A percentile compares a stretch with the other conserved stretches of the same genome.
Conservation (phyloP, 306 rosid species). For the Prunus fruticosa region DNA sequence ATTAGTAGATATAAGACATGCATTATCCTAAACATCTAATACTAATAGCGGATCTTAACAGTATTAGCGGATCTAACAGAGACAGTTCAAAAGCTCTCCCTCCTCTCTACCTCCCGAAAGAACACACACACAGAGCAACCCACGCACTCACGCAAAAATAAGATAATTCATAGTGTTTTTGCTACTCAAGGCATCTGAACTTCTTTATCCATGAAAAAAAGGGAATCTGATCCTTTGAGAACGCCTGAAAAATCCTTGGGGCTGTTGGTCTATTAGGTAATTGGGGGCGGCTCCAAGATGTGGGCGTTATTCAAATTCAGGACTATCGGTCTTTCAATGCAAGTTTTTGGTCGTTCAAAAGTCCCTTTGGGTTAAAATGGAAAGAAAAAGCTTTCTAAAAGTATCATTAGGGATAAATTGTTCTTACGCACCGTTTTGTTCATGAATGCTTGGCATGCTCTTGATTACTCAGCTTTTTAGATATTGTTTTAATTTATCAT, state of each 20-base stretch:
- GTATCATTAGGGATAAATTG: background rate
- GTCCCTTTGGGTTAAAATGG: background rate
- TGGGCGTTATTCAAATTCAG: background rate
- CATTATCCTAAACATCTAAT: background rate
- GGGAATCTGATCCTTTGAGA: background rate
- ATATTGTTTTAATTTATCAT: background rate
- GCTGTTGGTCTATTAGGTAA: background rate
- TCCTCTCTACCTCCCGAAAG: background rate
- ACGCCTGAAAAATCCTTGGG: background rate
- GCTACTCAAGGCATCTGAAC: background rate
- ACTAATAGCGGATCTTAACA: background rate
- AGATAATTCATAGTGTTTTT: too few relatives aligned
- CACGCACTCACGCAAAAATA: background rate
- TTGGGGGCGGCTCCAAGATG: background rate
- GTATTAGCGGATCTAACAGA: background rate
- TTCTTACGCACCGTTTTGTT: background rate
- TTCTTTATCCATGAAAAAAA: background rate
- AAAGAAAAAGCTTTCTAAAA: background rate
- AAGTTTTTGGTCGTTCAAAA: background rate
- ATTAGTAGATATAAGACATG: background rate
- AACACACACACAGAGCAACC: background rate
- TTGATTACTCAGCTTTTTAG: background rate
- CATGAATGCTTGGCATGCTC: background rate
- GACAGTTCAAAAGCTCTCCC: background rate
- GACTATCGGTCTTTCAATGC: background rate